Conservation (phyloP, 2,329 filamentous ascomycete species). For the Dactylonectria estremocensis region DNA sequence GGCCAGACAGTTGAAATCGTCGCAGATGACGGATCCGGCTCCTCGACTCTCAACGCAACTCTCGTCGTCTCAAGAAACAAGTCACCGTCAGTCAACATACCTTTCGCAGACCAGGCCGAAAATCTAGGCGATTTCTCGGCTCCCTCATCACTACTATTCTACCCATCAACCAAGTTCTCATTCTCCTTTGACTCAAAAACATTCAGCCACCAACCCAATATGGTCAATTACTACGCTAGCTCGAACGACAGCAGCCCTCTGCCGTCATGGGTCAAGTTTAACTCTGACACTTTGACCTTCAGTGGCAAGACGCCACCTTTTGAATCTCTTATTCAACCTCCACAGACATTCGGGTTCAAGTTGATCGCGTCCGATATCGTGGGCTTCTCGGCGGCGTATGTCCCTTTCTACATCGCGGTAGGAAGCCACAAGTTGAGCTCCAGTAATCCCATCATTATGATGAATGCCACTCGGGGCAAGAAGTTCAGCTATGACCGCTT, state of each 20-base stretch:
- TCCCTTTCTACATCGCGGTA: slow-evolving; percentile 80
- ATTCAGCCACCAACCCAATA: slow-evolving; percentile 70
- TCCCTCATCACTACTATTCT: slow-evolving; percentile 71
- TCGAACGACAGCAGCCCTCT: slow-evolving; percentile 85
- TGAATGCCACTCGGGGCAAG: slow-evolving; percentile 71
- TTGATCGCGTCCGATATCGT: slow-evolving; percentile 84
- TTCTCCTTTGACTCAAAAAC: slow-evolving; percentile 71
- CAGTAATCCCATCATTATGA: slow-evolving; percentile 67
- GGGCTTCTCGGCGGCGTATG: slow-evolving; percentile 79
- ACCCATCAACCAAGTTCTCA: slow-evolving; percentile 67
- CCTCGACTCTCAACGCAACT: slow-evolving; percentile 75
- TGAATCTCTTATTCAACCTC: slow-evolving; percentile 74
- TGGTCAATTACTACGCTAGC: slow-evolving; percentile 82
- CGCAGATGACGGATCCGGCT: slow-evolving; percentile 77
- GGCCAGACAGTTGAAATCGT: slow-evolving; percentile 75
- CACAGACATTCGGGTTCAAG: slow-evolving; percentile 80
- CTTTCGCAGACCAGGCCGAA: slow-evolving; percentile 71
- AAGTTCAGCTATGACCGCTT: slow-evolving; percentile 69
- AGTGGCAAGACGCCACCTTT: slow-evolving; percentile 78
- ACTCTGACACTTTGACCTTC: slow-evolving; percentile 75
- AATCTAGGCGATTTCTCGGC: slow-evolving; percentile 72
- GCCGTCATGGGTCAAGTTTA: slow-evolving; percentile 88
- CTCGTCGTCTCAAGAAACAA: slow-evolving; percentile 76
- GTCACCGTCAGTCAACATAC: slow-evolving; percentile 68
- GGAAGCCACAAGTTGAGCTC: slow-evolving; percentile 79